phyloP scores from a whole-genome alignment of 192 early-diverging fungal genomes.

The Umbelopsis sp. region DNA sequence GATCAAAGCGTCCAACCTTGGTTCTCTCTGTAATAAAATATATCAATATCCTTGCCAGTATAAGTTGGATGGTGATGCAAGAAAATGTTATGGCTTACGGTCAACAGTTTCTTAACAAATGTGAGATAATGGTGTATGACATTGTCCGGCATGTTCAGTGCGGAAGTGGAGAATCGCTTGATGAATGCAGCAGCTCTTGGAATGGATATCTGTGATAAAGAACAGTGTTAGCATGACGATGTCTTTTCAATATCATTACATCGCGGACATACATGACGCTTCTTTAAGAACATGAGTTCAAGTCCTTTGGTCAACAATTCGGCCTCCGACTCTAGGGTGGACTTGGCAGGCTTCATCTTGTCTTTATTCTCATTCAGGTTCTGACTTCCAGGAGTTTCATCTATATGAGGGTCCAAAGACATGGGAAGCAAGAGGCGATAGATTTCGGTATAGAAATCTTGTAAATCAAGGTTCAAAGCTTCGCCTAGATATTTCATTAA shows the following conservation, averaged over 20 bases:
- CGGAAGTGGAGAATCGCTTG: conserved; percentile 76
- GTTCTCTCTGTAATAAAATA: conserved; percentile 44
- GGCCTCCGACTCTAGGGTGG: conserved; percentile 63
- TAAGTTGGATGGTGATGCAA: conserved; percentile 2
- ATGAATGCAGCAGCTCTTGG: conserved; percentile 84
- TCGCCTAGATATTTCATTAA: conserved; percentile 56
- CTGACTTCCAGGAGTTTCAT: conserved; percentile 47
- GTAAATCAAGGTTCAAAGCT: conserved; percentile 88
- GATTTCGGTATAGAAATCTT: conserved; percentile 87
- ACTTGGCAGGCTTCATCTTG: conserved; percentile 28
- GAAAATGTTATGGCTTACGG: conserved; percentile 38
- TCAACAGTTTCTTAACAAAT: conserved; percentile 61
- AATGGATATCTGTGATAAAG: conserved; percentile 62
- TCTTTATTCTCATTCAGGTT: conserved; percentile 34
- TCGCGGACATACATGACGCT: conserved; percentile 43
- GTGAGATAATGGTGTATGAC: conserved; percentile 70
- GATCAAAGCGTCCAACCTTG: conserved; percentile 52
- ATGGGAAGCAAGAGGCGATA: conserved; percentile 79
- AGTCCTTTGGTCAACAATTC: conserved; percentile 84
- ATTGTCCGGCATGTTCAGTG: conserved; percentile 77
- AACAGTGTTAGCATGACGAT: background rate
- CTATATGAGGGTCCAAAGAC: conserved; percentile 64
- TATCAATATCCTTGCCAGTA: background rate
- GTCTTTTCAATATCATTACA: background rate
- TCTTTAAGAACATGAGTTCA: conserved; percentile 86